Evolutionary conservation across 192 early-diverging fungal genomes (phyloP).

Genomic region (Gaertneriomyces sp.): DNA sequence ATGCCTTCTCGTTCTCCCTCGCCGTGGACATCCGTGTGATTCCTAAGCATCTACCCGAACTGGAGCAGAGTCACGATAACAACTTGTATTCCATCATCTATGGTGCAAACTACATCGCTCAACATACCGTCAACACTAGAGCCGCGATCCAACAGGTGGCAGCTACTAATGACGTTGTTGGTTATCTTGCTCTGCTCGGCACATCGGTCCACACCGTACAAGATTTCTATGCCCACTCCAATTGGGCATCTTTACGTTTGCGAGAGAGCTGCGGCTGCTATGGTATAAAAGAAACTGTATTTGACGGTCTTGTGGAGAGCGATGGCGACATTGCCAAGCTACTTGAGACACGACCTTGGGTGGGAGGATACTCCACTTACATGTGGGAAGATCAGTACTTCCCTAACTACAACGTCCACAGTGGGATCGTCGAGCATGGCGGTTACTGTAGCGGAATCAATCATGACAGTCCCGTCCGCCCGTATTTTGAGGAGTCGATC

Average conservation of each 20-base stretch:
- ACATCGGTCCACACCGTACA: conserved; percentile 23
- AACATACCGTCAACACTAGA: conserved; percentile 25
- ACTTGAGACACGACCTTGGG: conserved; percentile 5
- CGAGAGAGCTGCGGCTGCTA: conserved; percentile 24
- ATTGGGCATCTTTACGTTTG: conserved; percentile 24
- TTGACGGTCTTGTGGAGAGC: not conserved
- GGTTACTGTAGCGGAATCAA: conserved; percentile 23
- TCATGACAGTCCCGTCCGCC: conserved; percentile 17
- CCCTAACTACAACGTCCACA: conserved; percentile 29
- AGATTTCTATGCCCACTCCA: conserved; percentile 30
- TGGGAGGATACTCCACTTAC: conserved; percentile 20
- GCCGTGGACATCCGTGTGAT: not conserved
- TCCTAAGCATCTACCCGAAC: conserved; percentile 17
- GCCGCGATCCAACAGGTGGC: conserved; percentile 21
- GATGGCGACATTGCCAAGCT: conserved; percentile 10
- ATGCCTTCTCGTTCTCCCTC: conserved; percentile 17
- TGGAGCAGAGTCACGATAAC: conserved; percentile 27
- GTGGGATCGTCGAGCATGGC: conserved; percentile 20
- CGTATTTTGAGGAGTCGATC: conserved; percentile 25
- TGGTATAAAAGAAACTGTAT: conserved; percentile 9
- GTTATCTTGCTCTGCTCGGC: conserved; percentile 21
- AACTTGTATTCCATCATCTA: conserved; percentile 28
- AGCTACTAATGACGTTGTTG: not conserved
- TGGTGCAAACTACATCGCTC: conserved; percentile 26
- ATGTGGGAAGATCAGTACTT: conserved; percentile 19